Conservation (phyloP, 2,329 filamentous ascomycete genomes). For the Samsoniella hepiali region DNA sequence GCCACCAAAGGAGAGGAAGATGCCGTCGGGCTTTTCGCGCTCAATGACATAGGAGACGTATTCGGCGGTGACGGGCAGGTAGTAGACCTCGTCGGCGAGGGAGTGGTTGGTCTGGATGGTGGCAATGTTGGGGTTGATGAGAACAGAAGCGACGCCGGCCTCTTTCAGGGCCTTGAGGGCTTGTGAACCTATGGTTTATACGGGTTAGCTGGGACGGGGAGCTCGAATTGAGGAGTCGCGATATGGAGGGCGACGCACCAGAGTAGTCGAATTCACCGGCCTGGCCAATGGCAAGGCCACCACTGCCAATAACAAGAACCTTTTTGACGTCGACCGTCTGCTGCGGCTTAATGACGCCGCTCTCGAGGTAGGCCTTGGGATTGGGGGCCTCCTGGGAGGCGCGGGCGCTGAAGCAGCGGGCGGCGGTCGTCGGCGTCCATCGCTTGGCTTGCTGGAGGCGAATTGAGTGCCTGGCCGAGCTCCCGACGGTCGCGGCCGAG, state of each 20-base stretch:
- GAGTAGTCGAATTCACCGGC: constrained; percentile 99
- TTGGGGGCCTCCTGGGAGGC: constrained; percentile 69
- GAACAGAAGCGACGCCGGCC: constrained; percentile 83
- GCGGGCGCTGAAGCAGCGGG: constrained; percentile 40
- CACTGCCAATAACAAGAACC: constrained; percentile 92
- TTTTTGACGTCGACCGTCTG: constrained; percentile 90
- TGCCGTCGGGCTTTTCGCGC: constrained; percentile 90
- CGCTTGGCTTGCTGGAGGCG: constrained; percentile 39
- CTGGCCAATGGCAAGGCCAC: constrained; percentile 94
- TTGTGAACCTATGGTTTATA: constrained; percentile 67
- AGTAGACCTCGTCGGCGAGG: constrained; percentile 96
- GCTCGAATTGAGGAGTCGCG: constrained; percentile 8
- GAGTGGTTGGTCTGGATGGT: constrained; percentile 97
- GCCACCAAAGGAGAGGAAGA: constrained; percentile 95
- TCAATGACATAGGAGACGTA: constrained; percentile 98
- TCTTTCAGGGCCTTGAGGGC: constrained; percentile 96
- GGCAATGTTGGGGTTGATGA: constrained; percentile 97
- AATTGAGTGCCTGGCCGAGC: constrained; percentile 32
- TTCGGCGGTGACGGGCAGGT: constrained; percentile 94
- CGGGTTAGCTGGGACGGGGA: background rate
- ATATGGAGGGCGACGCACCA: constrained; percentile 56
- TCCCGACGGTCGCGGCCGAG: constrained; percentile 32
- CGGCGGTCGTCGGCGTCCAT: constrained; percentile 45
- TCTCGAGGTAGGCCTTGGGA: constrained; percentile 83
- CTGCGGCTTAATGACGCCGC: constrained; percentile 76